phyloP scores from a whole-genome alignment of 192 early-diverging fungal genomes.

The Coemansia sp. region DNA sequence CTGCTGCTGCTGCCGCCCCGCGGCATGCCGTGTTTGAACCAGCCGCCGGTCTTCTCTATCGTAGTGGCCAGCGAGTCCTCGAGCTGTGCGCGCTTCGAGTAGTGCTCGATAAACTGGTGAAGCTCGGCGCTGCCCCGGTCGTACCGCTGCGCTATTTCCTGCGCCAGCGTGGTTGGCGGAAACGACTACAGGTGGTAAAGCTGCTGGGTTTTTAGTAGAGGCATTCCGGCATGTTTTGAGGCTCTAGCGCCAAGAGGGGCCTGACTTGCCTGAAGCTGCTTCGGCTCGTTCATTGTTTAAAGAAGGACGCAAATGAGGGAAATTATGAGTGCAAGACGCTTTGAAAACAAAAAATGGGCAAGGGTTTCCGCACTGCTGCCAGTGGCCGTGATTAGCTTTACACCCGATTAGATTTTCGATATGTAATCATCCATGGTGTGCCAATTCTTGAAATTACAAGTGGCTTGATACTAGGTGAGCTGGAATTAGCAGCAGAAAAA shows the following conservation, averaged over 20 bases:
- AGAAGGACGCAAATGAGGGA: too few species aligned
- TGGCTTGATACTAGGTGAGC: too few species aligned
- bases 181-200: constrained; percentile 13
- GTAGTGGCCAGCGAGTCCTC: constrained; percentile 29
- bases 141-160: constrained; percentile 36
- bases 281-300: constrained; percentile 17
- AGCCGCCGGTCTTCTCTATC: constrained; percentile 21
- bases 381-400: too few species aligned
- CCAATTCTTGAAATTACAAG: too few species aligned
- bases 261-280: constrained; percentile 18
- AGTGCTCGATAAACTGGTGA: constrained; percentile 31
- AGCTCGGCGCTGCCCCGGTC: constrained; percentile 18
- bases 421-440: too few species aligned
- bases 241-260: too few species aligned
- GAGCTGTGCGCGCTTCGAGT: constrained; percentile 30
- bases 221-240: too few species aligned
- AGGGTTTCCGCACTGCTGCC: too few species aligned
- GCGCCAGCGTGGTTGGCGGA: constrained; percentile 23
- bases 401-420: too few species aligned
- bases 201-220: too few species aligned
- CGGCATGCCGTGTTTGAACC: neutral
- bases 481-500: too few species aligned
- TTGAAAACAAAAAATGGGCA: neutral
- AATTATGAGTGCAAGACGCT: too few species aligned
- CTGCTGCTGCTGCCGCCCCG: neutral